A percentile compares a stretch with the other conserved stretches of the same genome.
phyloP scores from a whole-genome alignment of 345 rosid species.

The Citrus maxima region DNA sequence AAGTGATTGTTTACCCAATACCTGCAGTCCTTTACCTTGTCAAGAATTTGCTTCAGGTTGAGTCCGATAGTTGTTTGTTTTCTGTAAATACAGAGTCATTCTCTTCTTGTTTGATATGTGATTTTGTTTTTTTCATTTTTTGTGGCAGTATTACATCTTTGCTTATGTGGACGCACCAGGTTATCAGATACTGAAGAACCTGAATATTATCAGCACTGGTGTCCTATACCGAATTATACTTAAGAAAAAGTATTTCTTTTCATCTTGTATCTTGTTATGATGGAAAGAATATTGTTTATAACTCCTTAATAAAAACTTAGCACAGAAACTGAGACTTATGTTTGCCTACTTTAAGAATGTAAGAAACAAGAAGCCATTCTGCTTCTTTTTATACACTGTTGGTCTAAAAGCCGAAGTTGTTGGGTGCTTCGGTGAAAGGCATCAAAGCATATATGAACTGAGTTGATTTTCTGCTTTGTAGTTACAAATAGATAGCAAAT shows the following conservation, averaged over 20 bases:
- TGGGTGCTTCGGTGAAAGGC: neutral
- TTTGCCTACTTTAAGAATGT: neutral
- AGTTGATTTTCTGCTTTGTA: neutral
- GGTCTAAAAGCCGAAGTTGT: neutral
- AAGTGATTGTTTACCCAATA: conserved; percentile 86
- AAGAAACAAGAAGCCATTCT: neutral
- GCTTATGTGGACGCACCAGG: conserved; percentile 98
- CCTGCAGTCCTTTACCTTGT: conserved; percentile 93
- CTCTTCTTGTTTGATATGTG: neutral
- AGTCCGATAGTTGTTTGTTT: conserved; percentile 8
- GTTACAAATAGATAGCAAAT: neutral
- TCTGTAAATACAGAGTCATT: neutral
- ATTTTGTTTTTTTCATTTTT: conserved; percentile 6
- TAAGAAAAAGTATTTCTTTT: conserved; percentile 69
- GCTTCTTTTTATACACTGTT: neutral
- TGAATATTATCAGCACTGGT: conserved; percentile 94
- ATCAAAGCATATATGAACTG: neutral
- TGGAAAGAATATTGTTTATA: neutral
- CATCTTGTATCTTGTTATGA: neutral
- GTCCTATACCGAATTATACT: conserved; percentile 86
- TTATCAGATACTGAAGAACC: conserved; percentile 95
- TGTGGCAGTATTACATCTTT: conserved; percentile 90
- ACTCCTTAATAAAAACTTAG: neutral
- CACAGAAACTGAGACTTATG: neutral
- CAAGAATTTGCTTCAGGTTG: conserved; percentile 95